These are phyloP conservation scores for Thuja plicata DNA, from an alignment of 83 land plant species.

Conservation along the genomic window DNA sequence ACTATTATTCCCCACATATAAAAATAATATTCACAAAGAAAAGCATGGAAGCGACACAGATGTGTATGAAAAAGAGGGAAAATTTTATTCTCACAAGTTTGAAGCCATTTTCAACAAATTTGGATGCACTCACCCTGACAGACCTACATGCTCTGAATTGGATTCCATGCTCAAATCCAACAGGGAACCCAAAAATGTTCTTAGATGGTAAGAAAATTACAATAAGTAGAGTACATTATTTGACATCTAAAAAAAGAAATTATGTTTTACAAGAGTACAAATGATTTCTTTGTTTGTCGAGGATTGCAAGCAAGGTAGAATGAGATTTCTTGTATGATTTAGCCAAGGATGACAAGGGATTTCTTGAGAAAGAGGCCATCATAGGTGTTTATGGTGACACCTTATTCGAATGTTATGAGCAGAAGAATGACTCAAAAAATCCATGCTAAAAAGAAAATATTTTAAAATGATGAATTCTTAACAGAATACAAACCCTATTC, in stretches of 20 bases:
- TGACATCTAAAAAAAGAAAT: too few relatives aligned
- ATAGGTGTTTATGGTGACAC: slow-evolving; percentile 72
- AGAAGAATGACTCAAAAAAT: neutral
- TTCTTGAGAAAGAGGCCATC: slow-evolving; percentile 56
- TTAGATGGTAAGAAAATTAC: slow-evolving; percentile 24
- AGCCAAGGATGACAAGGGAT: slow-evolving; percentile 54
- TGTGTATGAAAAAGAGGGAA: slow-evolving; percentile 60
- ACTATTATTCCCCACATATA: slow-evolving; percentile 60
- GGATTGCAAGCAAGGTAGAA: slow-evolving; percentile 54
- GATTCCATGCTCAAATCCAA: slow-evolving; percentile 26
- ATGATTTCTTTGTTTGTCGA: slow-evolving; percentile 4
- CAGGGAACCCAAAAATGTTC: slow-evolving; percentile 28
- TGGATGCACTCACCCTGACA: slow-evolving; percentile 26
- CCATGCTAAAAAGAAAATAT: neutral
- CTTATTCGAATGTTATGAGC: slow-evolving; percentile 45
- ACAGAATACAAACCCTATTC: too few relatives aligned
- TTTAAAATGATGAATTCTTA: too few relatives aligned
- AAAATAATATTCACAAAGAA: slow-evolving; percentile 64
- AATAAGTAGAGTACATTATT: too few relatives aligned
- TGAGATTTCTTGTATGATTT: slow-evolving; percentile 54
- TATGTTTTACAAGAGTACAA: too few relatives aligned
- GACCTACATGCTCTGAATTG: slow-evolving; percentile 24
- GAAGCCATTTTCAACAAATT: slow-evolving; percentile 39
- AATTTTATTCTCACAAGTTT: slow-evolving; percentile 23
- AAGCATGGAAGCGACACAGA: slow-evolving; percentile 84